These are phyloP conservation scores for Mycena galericulata DNA, from an alignment of 768 basidiomycete species.

Conservation along the genomic window DNA sequence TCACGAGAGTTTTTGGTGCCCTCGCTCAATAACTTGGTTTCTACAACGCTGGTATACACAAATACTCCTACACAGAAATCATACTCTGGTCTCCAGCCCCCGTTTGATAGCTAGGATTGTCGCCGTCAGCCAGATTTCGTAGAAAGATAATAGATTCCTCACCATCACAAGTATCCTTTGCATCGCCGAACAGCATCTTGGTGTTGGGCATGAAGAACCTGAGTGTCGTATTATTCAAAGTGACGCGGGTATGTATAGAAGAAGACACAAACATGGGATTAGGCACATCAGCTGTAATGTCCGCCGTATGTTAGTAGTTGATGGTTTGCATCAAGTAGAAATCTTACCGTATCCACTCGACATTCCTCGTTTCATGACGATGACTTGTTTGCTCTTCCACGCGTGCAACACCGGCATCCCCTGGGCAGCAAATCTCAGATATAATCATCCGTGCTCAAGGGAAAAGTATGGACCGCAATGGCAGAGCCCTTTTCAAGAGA, in stretches of 20 bases:
- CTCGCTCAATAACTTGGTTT: too few relatives aligned
- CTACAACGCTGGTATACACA: slow-evolving; percentile 14
- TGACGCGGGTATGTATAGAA: too few relatives aligned
- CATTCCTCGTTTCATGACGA: slow-evolving; percentile 94
- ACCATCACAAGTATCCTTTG: slow-evolving; percentile 93
- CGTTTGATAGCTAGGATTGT: slow-evolving; percentile 65
- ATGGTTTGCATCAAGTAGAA: background rate
- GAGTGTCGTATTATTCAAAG: too few relatives aligned
- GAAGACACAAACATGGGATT: slow-evolving; percentile 72
- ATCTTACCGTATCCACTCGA: slow-evolving; percentile 85
- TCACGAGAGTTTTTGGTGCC: too few relatives aligned
- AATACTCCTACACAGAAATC: slow-evolving; percentile 5
- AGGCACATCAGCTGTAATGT: slow-evolving; percentile 80
- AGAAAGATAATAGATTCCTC: slow-evolving; percentile 30
- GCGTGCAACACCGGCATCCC: slow-evolving; percentile 94
- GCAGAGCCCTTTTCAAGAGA: slow-evolving; percentile 88
- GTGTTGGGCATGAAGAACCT: slow-evolving; percentile 88
- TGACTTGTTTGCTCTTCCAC: slow-evolving; percentile 93
- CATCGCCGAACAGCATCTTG: slow-evolving; percentile 93
- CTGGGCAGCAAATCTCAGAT: slow-evolving; percentile 38
- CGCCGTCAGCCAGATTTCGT: slow-evolving; percentile 18
- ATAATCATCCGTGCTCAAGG: background rate
- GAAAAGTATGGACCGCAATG: slow-evolving; percentile 67
- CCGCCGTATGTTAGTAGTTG: slow-evolving; percentile 5
- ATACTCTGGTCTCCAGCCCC: slow-evolving; percentile 58